Evolutionary conservation across 2,329 filamentous ascomycete species (phyloP).

Genomic region (Colletotrichum cuscutae): DNA sequence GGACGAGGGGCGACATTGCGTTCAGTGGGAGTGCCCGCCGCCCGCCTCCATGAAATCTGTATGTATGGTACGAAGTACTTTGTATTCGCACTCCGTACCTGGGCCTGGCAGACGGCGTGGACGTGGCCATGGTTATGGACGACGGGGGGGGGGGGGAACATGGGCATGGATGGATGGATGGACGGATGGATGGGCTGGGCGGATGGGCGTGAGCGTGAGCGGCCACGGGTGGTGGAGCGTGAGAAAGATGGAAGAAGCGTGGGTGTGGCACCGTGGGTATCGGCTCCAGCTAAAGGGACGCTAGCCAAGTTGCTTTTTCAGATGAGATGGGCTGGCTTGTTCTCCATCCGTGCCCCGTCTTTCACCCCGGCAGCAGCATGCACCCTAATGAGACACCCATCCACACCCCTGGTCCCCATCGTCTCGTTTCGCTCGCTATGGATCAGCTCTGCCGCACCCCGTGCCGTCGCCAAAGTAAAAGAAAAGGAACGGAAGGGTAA

Average conservation of each 20-base stretch:
- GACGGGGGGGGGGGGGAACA: background rate
- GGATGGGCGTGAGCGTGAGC: background rate
- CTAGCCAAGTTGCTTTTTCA: constrained; percentile 14
- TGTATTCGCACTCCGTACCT: constrained; percentile 10
- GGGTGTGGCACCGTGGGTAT: background rate
- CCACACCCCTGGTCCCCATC: constrained; percentile 9
- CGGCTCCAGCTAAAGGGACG: background rate
- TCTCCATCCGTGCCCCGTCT: constrained; percentile 12
- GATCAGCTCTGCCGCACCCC: constrained; percentile 7
- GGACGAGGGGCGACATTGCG: constrained; percentile 15
- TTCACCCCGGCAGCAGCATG: background rate
- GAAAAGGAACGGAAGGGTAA: constrained; percentile 28
- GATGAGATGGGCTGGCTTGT: constrained; percentile 27
- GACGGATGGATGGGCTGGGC: background rate
- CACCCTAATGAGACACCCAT: constrained; percentile 1
- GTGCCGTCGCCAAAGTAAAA: constrained; percentile 11
- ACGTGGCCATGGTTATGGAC: constrained; percentile 1
- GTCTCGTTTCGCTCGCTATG: constrained; percentile 31
- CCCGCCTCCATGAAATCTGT: constrained; percentile 22
- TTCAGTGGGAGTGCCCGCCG: constrained; percentile 28
- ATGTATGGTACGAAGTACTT: background rate
- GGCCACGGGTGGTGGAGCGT: background rate
- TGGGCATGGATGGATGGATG: background rate
- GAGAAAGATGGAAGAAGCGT: background rate
- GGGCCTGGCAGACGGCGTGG: constrained; percentile 7